These are phyloP conservation scores for Penicillium sp. DNA, from an alignment of 2,329 filamentous ascomycete genomes.

Conservation along the genomic window DNA sequence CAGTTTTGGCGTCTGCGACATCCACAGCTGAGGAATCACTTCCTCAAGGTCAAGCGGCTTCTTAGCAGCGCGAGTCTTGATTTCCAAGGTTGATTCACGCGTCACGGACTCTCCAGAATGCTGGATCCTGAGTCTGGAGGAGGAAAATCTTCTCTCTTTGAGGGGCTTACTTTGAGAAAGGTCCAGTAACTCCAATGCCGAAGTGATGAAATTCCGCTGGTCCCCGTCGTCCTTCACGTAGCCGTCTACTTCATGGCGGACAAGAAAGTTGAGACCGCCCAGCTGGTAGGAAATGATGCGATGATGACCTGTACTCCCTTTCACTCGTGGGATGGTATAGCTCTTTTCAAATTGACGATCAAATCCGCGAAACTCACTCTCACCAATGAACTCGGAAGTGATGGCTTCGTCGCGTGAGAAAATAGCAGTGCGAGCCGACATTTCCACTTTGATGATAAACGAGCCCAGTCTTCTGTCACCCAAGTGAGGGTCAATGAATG, in stretches of 20 bases:
- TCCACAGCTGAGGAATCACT: conserved; percentile 41
- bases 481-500: conserved; percentile 16
- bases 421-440: conserved; percentile 34
- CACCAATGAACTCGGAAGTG: not conserved
- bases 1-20: conserved; percentile 44
- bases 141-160: conserved; percentile 11
- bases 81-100: conserved; percentile 38
- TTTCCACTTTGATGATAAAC: conserved; percentile 42
- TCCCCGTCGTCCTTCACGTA: not conserved
- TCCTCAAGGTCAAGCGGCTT: conserved; percentile 32
- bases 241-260: not conserved
- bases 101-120: conserved; percentile 28
- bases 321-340: not conserved
- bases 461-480: conserved; percentile 21
- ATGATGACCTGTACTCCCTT: not conserved
- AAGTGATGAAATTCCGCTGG: not conserved
- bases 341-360: not conserved
- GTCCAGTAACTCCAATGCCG: not conserved
- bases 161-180: not conserved
- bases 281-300: not conserved
- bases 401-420: conserved; percentile 16
- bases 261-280: not conserved
- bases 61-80: conserved; percentile 40
- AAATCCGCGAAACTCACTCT: not conserved
- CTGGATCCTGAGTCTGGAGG: conserved; percentile 24